Evolutionary conservation across 345 rosid genomes (phyloP).

Genomic region (Ricinus communis): DNA sequence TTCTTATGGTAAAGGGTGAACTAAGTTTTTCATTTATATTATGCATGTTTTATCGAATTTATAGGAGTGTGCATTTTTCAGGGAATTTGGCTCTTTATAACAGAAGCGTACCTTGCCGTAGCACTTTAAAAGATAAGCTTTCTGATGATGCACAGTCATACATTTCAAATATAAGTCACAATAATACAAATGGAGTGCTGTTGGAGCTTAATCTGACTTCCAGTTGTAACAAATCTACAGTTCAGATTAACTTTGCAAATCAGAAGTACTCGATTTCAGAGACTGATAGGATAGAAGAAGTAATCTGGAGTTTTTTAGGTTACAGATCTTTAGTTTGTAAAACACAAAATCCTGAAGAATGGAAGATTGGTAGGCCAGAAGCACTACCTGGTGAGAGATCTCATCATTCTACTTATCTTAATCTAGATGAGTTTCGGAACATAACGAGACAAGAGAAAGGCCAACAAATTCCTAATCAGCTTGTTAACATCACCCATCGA

Average conservation of each 20-base stretch:
- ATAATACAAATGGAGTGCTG: constrained; percentile 32
- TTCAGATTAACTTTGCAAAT: constrained; percentile 34
- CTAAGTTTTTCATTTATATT: not conserved
- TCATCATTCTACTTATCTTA: constrained; percentile 45
- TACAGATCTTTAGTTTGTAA: constrained; percentile 47
- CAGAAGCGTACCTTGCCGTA: constrained; percentile 15
- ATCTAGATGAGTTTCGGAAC: constrained; percentile 60
- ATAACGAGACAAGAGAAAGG: constrained; percentile 47
- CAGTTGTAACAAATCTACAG: constrained; percentile 30
- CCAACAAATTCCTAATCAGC: constrained; percentile 35
- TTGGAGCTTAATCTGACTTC: constrained; percentile 37
- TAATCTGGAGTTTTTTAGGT: constrained; percentile 45
- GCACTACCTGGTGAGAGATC: constrained; percentile 30
- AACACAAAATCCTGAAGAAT: constrained; percentile 31
- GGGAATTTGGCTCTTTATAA: constrained; percentile 28
- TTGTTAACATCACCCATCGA: constrained; percentile 66
- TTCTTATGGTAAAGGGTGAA: not conserved
- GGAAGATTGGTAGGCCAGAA: constrained; percentile 18
- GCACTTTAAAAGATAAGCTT: constrained; percentile 22
- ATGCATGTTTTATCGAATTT: not conserved
- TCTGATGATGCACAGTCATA: constrained; percentile 12
- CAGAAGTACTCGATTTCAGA: constrained; percentile 37
- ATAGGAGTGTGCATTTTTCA: constrained; percentile 22
- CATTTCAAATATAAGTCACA: constrained; percentile 17
- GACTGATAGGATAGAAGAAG: constrained; percentile 45